Base-by-base conservation (phyloP, 495 filamentous ascomycete genomes). In the Hypoxylon lenormandii region DNA sequence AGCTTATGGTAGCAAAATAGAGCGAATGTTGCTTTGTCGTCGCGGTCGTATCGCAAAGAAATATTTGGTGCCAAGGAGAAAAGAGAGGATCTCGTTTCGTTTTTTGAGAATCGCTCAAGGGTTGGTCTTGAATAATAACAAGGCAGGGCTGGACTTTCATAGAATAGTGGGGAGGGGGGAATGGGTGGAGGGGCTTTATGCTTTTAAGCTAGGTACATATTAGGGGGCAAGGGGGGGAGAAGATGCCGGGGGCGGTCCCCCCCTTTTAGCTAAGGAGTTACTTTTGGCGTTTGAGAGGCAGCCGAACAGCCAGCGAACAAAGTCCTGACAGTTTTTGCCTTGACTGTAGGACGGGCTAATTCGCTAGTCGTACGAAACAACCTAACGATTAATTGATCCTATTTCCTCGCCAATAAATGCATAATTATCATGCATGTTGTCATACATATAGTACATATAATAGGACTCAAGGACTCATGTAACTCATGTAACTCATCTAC, bases 71-170 rank as follows among this genome's bases (percentile, higher is more conserved):
- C 69, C 64, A 69, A 72, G 69, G 59, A 64, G 52, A 22, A 60
- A 60, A 54, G 40, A 68, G 51, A 60, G 40, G 53, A 26, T 15
- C 46, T 42, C 26, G 30, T 54, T 52, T 60, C 23, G 49, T 46
- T 66, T 56, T 66, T 36, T 62, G 52, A 59, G 40, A 65, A 70
- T 45, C 50, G 47, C 10, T 71, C 37, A 64, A 50, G 53, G 51
- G 22, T 60, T 62, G 51, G n/a, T n/a, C 40, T 28, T 56, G 65
- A 57, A 71, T 50, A 60, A 60, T 49, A 67, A 58, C 68, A 65
- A 71, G 62, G 57, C 64, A 72, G 69, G 69, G 61, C 69, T 72
- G 60, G 69, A 63, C 43, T 62, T 62, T 53, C 30, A 61, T 63
- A 56, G 60, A 68, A 69, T 62, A 72, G 64, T 72, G 64, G 66